Base-by-base conservation (phyloP, 2,329 filamentous ascomycete species). In the Saccharata proteae region DNA sequence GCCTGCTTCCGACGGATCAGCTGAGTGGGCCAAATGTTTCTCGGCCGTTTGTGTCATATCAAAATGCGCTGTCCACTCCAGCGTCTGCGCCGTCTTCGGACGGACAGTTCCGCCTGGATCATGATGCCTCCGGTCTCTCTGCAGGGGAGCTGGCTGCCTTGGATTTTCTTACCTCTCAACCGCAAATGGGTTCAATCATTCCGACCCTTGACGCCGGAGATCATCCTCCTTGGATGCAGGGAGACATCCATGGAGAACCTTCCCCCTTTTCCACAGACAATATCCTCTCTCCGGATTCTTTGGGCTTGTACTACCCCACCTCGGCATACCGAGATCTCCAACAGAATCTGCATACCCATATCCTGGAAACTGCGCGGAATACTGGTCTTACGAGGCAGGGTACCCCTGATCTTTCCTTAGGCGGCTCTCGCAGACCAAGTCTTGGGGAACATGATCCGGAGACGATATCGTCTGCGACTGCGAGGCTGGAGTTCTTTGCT, bases 291-390 rank as follows among this genome's bases (percentile, higher is more conserved):
- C 32, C 32, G 19, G 26, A 9, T 26, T 44, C 8, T 36, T 41
- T 21, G 26, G 43, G 20, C 32, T 38, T 30, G 38, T 35, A 35
- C n/a, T 35, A 35, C 23, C 32, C 32, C 6, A 35, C 40, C 17
- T 43, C 42, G 7, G 37, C 40, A 14, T 43, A 45, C 13, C 32
- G 41, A 10, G 38, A 45, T 12, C 34, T 40, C 3, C 41, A 45
- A 26, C 38, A 38, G 6, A 41, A 38, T 3, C 32, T 45, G 5
- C 38, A 40, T 8, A 42, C n/a, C 8, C 39, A 43, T 17, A 36
- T 44, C 10, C 36, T 42, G 10, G 29, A 44, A 10, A 39, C 41
- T 15, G 38, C 38, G 5, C 37, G 37, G 16, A 41, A 38, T 6
- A 38, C 32, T 20, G 37, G 26, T 1, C 29, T 34, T 7, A 40